A percentile compares a stretch with the other conserved stretches of the same genome.
These are phyloP conservation scores for Tolypocladium tundrense DNA, from an alignment of 2,329 filamentous ascomycete genomes.

Conservation along the genomic window DNA sequence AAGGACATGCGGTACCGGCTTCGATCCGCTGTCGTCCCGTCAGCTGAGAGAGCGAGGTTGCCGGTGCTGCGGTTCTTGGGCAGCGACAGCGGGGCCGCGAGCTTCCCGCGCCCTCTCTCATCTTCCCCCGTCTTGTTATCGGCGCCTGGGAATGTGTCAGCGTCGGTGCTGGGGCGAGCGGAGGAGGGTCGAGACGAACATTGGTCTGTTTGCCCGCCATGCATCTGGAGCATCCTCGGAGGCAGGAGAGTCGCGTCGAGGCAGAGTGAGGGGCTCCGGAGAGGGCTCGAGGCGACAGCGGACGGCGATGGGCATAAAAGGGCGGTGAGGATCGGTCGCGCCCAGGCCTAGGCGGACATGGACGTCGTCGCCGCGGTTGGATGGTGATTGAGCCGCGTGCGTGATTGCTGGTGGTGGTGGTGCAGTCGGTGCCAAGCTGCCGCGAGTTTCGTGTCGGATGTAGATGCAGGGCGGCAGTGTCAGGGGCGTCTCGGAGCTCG, in stretches of 20 bases:
- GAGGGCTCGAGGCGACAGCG: conserved; percentile 5
- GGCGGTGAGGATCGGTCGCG: background rate
- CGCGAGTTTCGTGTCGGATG: background rate
- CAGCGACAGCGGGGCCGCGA: conserved; percentile 37
- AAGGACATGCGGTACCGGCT: conserved; percentile 64
- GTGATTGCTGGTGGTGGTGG: background rate
- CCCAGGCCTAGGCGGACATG: conserved; percentile 3
- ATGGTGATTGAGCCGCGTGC: background rate
- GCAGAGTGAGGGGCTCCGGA: background rate
- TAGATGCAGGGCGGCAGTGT: background rate
- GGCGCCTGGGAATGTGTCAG: conserved; percentile 18
- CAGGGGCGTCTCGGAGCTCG: background rate
- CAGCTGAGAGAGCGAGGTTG: conserved; percentile 41
- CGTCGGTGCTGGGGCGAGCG: conserved; percentile 1
- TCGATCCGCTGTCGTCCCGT: conserved; percentile 43
- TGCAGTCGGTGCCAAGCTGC: background rate
- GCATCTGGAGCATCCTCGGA: conserved; percentile 32
- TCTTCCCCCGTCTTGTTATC: conserved; percentile 22
- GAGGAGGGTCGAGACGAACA: conserved; percentile 16
- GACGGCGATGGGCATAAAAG: conserved; percentile 7
- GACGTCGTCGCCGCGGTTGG: conserved; percentile 1
- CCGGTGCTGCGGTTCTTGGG: conserved; percentile 59
- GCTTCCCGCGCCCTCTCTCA: conserved; percentile 33
- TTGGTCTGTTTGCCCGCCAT: conserved; percentile 31
- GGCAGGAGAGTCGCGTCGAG: conserved; percentile 11